Base-by-base conservation (phyloP, 2,329 filamentous ascomycete genomes). In the Pseudonectria buxi region DNA sequence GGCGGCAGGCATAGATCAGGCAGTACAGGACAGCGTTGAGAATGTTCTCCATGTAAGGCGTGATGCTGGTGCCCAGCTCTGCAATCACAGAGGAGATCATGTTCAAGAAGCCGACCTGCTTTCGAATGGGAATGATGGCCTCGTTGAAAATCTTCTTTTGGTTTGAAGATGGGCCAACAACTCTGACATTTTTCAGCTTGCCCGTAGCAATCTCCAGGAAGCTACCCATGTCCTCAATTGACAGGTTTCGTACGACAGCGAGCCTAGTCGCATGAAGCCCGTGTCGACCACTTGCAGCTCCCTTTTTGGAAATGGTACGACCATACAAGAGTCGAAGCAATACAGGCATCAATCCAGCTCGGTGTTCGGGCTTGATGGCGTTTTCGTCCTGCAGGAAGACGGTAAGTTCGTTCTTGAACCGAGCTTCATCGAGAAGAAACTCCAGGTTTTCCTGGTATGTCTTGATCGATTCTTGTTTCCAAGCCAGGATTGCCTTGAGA, bases 351-450 rank as follows among this genome's bases (percentile, higher is more conserved):
- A 95, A 62, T 30, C 78, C 75, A 4, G 66, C 53, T 7, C 83
- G 78, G 54, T 98, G 87, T 33, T 83, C 76, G 6, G 79, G 67
- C 46, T 81, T 79, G 45, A 95, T 83, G 36, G 81, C 63, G 38
- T 79, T 79, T 13, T 85, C 81, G 12, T 83, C 76, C 53, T 87
- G 83, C 35, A 98, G 74, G 45, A 98, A 83, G 4, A 92, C 78
- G 1, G 87, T 83, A n/a, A 98, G 72, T 56, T 96, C 90, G 53
- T 96, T 92, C 54, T 88, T 86, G 63, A 96, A 95, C 32, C 86
- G 77, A 15, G 85, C 81, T 44, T 96, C 92, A 47, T 98, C 92
- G 7, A 96, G 74, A 2, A 98, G 69, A 49, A 87, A 89, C 43
- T 87, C 74, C 15, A 98, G 63, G 48, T 89, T 86, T 48, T 95